These are phyloP conservation scores for Symmetrospora coprosmae DNA, from an alignment of 768 basidiomycete genomes.

Conservation along the genomic window DNA sequence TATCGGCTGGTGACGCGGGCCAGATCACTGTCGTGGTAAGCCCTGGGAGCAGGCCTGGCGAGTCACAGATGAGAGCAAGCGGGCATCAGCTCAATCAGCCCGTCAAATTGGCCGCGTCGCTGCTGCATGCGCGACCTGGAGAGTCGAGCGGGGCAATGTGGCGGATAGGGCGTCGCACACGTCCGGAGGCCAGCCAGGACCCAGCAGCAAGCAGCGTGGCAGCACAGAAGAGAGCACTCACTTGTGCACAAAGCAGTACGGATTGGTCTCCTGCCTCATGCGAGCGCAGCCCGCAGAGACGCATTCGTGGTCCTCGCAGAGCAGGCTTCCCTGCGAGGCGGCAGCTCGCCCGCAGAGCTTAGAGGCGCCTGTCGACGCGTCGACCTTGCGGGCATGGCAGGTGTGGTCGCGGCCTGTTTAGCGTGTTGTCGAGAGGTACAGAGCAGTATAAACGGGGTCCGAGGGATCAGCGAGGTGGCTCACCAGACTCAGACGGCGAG, in stretches of 20 bases:
- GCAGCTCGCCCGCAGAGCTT: slow-evolving; percentile 12
- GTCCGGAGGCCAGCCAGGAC: too few relatives aligned
- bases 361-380: not conserved
- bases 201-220: too few relatives aligned
- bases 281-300: slow-evolving; percentile 14
- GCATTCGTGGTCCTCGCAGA: slow-evolving; percentile 19
- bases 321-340: not conserved
- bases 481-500: too few relatives aligned
- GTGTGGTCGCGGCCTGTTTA: slow-evolving; percentile 14
- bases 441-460: too few relatives aligned
- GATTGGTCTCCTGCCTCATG: slow-evolving; percentile 9
- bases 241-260: slow-evolving; percentile 23
- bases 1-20: slow-evolving; percentile 4
- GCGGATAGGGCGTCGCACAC: not conserved
- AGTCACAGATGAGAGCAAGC: too few relatives aligned
- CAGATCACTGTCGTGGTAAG: slow-evolving; percentile 13
- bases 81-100: too few relatives aligned
- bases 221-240: not conserved
- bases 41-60: slow-evolving; percentile 9
- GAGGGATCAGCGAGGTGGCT: too few relatives aligned
- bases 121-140: too few relatives aligned
- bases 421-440: too few relatives aligned
- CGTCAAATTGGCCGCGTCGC: too few relatives aligned
- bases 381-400: slow-evolving; percentile 12
- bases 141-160: not conserved